A percentile compares a stretch with the other conserved stretches of the same genome.
phyloP scores from a whole-genome alignment of 225 moss, liverwort and hornwort genomes.

The Pseudisothecium myosuroides region DNA sequence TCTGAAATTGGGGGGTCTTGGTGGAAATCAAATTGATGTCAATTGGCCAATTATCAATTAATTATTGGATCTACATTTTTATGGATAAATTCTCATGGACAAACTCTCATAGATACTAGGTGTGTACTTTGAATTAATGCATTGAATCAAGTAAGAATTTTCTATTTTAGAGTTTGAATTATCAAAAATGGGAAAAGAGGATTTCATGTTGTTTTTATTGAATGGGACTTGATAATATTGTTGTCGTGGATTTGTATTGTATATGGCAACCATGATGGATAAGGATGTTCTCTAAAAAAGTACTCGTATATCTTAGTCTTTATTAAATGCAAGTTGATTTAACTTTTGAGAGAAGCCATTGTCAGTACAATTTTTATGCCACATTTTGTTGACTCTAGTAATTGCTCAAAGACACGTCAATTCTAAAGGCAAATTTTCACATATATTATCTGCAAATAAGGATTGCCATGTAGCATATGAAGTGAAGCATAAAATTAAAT shows the following conservation, averaged over 20 bases:
- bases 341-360: background rate
- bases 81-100: background rate
- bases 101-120: background rate
- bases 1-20: background rate
- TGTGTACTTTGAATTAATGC: background rate
- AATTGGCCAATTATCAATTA: background rate
- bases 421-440: too few species aligned
- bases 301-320: background rate
- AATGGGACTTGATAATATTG: background rate
- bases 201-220: background rate
- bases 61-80: background rate
- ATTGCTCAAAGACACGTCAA: background rate
- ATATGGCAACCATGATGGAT: background rate
- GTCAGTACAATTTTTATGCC: background rate
- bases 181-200: background rate
- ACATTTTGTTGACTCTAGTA: fast-evolving
- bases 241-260: background rate
- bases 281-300: background rate
- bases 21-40: background rate
- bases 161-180: background rate
- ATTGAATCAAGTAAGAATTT: background rate
- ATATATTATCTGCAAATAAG: background rate
- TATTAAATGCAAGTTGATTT: fast-evolving
- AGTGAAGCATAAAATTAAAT: background rate
- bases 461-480: background rate